phyloP scores from a whole-genome alignment of 2,329 filamentous ascomycete genomes.

The Hymenoscyphus infarciens region DNA sequence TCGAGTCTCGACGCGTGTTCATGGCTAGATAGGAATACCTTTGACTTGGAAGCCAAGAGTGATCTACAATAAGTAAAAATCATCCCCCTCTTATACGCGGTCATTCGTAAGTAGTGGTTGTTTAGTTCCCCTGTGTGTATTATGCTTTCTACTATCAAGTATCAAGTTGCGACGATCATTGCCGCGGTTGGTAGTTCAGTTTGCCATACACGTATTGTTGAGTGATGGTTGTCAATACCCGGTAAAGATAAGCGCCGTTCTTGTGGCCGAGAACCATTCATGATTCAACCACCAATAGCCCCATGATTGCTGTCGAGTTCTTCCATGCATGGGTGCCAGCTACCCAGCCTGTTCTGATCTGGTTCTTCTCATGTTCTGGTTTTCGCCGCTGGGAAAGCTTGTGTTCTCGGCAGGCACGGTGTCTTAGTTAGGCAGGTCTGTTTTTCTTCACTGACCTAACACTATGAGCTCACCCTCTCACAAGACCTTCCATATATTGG shows the following conservation, averaged over 20 bases:
- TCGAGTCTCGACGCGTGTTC: background rate
- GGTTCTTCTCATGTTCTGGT: background rate
- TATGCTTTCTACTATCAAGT: background rate
- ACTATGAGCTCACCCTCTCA: no score
- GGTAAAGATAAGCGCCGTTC: background rate
- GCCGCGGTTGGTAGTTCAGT: background rate
- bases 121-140: background rate
- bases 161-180: background rate
- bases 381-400: background rate
- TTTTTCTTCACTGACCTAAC: background rate
- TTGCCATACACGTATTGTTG: background rate
- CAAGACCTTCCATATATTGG: background rate
- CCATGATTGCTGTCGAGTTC: background rate
- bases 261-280: background rate
- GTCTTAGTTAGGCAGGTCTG: background rate
- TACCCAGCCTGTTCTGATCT: background rate
- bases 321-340: background rate
- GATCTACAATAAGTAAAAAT: background rate
- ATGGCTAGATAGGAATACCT: background rate
- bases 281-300: background rate
- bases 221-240: background rate
- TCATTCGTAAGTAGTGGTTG: background rate
- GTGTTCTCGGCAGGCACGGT: background rate
- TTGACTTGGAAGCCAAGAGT: background rate
- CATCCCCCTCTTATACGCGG: background rate